Evolutionary conservation across 495 filamentous ascomycete species (phyloP).

Genomic region (Penicillium cataractarum): DNA sequence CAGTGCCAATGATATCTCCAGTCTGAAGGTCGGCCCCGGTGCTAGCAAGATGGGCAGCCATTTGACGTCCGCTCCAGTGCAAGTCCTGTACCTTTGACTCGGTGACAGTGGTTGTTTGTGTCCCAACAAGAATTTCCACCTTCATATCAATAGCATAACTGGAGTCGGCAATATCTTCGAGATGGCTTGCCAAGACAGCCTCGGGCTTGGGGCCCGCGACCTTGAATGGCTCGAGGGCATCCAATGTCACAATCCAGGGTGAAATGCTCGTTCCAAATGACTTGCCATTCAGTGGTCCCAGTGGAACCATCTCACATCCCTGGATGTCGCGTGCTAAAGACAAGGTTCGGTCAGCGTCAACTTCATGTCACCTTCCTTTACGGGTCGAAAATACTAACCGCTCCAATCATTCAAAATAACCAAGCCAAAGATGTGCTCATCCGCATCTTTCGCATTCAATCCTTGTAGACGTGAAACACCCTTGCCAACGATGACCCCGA

Average conservation of each 20-base stretch:
- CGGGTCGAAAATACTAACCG: slow-evolving; percentile 55
- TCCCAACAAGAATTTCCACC: slow-evolving; percentile 64
- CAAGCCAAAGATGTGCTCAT: slow-evolving; percentile 76
- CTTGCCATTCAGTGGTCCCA: slow-evolving; percentile 61
- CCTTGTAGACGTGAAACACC: slow-evolving; percentile 20
- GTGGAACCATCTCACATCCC: slow-evolving; percentile 39
- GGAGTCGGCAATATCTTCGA: slow-evolving; percentile 59
- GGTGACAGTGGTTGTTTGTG: slow-evolving; percentile 59
- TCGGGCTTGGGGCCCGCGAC: slow-evolving; percentile 56
- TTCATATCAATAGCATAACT: slow-evolving; percentile 71
- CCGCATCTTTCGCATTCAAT: slow-evolving; percentile 53
- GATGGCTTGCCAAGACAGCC: slow-evolving; percentile 60
- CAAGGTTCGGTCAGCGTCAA: slow-evolving; percentile 6
- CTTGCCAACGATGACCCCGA: slow-evolving; percentile 73
- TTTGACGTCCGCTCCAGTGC: slow-evolving; percentile 83
- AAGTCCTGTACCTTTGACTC: slow-evolving; percentile 64
- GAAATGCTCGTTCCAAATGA: slow-evolving; percentile 82
- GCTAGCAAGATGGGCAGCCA: slow-evolving; percentile 81
- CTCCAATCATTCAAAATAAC: slow-evolving; percentile 92
- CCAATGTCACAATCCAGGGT: slow-evolving; percentile 79
- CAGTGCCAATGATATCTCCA: slow-evolving; percentile 80
- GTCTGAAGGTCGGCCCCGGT: slow-evolving; percentile 73
- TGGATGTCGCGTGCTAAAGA: slow-evolving; percentile 42
- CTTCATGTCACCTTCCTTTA: background rate
- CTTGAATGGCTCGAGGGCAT: slow-evolving; percentile 70